These are phyloP conservation scores for Sphaerulina vaccinii DNA, from an alignment of 2,329 filamentous ascomycete species.

Conservation along the genomic window DNA sequence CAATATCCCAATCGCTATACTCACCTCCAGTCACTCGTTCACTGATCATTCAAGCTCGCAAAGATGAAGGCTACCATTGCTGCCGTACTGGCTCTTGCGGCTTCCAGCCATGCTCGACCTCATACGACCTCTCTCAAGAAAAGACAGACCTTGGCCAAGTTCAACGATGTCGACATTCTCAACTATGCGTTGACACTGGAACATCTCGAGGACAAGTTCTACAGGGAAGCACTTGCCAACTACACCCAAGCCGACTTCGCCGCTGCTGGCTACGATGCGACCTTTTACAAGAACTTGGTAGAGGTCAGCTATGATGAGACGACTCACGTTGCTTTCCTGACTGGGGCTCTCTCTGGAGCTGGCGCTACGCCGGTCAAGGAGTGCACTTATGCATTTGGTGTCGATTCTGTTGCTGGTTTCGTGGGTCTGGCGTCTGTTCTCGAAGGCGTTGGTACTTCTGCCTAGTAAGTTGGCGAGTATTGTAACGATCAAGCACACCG, in stretches of 20 bases:
- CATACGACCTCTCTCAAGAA: no score
- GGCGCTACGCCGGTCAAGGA: slow-evolving; percentile 52
- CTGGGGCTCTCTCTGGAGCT: slow-evolving; percentile 41
- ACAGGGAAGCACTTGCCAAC: slow-evolving; percentile 58
- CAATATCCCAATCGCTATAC: no score
- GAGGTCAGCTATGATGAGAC: slow-evolving; percentile 58
- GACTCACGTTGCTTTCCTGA: slow-evolving; percentile 58
- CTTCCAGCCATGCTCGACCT: no score
- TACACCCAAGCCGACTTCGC: slow-evolving; percentile 56
- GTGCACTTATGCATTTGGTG: slow-evolving; percentile 57
- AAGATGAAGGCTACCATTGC: no score
- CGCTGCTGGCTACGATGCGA: slow-evolving; percentile 48
- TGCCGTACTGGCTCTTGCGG: no score
- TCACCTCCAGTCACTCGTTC: no score
- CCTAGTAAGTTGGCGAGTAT: no score
- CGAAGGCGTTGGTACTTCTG: slow-evolving; percentile 57
- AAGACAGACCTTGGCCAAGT: no score
- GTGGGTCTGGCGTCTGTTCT: slow-evolving; percentile 54
- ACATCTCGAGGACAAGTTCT: slow-evolving; percentile 60
- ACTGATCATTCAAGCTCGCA: no score
- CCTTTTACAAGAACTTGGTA: slow-evolving; percentile 59
- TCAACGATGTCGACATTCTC: slow-evolving; percentile 33
- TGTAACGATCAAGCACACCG: no score
- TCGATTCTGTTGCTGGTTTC: slow-evolving; percentile 44
- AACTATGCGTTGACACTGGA: slow-evolving; percentile 48